Conservation (phyloP, 1,284 basidiomycete species). For the Chondrostereum purpureum region DNA sequence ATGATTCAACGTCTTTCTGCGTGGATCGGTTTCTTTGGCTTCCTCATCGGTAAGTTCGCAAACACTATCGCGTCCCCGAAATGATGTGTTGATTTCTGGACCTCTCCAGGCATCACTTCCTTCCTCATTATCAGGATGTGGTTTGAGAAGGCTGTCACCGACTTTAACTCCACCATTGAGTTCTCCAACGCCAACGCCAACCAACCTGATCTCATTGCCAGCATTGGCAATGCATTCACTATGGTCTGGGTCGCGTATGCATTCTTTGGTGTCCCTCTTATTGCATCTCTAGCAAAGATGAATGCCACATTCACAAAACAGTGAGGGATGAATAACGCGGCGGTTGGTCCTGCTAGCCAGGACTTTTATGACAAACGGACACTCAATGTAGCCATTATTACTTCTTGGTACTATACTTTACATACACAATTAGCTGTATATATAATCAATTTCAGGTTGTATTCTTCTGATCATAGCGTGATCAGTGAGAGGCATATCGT, state of each 20-base stretch:
- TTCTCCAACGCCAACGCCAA: slow-evolving; percentile 34
- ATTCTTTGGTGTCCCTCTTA: slow-evolving; percentile 65
- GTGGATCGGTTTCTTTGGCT: slow-evolving; percentile 70
- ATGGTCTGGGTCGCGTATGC: slow-evolving; percentile 76
- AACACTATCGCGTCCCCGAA: too few species aligned
- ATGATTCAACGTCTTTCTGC: slow-evolving; percentile 53
- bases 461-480: too few species aligned
- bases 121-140: slow-evolving; percentile 73
- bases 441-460: too few species aligned
- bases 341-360: too few species aligned
- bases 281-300: slow-evolving; percentile 64
- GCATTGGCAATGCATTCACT: slow-evolving; percentile 66
- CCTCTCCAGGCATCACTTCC: slow-evolving; percentile 49
- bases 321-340: too few species aligned
- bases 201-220: slow-evolving; percentile 56
- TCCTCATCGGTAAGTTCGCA: slow-evolving; percentile 53
- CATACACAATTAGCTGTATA: too few species aligned
- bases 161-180: slow-evolving; percentile 62
- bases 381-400: too few species aligned
- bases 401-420: too few species aligned
- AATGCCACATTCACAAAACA: slow-evolving; percentile 43
- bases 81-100: too few species aligned
- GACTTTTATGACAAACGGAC: too few species aligned
- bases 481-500: too few species aligned
- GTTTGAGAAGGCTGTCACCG: slow-evolving; percentile 71